These are phyloP conservation scores for Colletotrichum trifolii DNA, from an alignment of 2,329 filamentous ascomycete genomes.

Conservation along the genomic window DNA sequence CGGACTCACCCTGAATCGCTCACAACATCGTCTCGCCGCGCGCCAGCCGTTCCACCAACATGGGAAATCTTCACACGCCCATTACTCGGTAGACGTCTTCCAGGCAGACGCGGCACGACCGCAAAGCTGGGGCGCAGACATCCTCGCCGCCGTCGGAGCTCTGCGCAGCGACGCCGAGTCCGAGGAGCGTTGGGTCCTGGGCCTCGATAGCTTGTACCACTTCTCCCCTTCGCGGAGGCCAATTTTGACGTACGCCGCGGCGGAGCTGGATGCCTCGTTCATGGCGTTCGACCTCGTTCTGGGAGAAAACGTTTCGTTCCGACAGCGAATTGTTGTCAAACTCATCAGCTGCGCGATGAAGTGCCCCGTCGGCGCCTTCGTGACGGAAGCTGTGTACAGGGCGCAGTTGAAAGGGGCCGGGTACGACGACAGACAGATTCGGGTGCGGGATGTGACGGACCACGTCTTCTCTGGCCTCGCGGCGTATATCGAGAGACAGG, in stretches of 20 bases:
- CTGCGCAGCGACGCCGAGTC: conserved; percentile 37
- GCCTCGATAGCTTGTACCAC: conserved; percentile 67
- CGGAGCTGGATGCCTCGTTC: conserved; percentile 56
- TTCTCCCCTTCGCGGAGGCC: conserved; percentile 63
- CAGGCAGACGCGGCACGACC: conserved; percentile 62
- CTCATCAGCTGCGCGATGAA: conserved; percentile 58
- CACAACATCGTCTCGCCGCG: conserved; percentile 55
- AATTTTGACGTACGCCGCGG: conserved; percentile 54
- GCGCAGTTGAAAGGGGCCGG: conserved; percentile 58
- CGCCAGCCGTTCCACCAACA: conserved; percentile 43
- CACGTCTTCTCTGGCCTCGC: conserved; percentile 64
- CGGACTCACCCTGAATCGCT: conserved; percentile 61
- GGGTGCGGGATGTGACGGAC: conserved; percentile 61
- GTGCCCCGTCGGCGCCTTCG: conserved; percentile 60
- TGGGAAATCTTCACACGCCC: not conserved
- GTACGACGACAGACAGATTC: conserved; percentile 54
- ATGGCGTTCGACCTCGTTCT: conserved; percentile 67
- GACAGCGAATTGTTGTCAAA: conserved; percentile 49
- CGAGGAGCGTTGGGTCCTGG: conserved; percentile 63
- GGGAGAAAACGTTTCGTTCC: conserved; percentile 43
- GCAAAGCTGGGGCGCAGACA: conserved; percentile 49
- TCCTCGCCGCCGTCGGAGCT: conserved; percentile 42
- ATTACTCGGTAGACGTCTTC: conserved; percentile 52
- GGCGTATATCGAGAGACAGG: conserved; percentile 52
- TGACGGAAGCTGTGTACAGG: conserved; percentile 58